phyloP scores from a whole-genome alignment of 169 alveolate genomes.

The Plasmodium knowlesi region DNA sequence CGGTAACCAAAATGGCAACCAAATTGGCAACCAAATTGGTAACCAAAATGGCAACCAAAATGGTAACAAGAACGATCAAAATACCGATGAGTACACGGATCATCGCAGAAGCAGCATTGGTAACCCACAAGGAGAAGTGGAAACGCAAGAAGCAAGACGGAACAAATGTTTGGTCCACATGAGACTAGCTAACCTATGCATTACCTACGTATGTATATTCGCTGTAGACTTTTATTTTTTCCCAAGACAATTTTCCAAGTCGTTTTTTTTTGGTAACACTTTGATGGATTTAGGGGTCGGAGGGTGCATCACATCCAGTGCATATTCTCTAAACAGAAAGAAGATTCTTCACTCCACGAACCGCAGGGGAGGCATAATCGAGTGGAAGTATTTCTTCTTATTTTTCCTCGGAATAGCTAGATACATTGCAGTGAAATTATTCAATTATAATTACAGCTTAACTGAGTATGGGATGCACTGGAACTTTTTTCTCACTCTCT shows the following conservation, averaged over 20 bases:
- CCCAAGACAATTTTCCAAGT: slow-evolving; percentile 57
- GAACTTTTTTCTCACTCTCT: slow-evolving; percentile 48
- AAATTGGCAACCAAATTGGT: no score
- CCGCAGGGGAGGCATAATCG: slow-evolving; percentile 2
- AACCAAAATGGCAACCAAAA: no score
- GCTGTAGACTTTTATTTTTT: slow-evolving; percentile 63
- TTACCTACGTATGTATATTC: slow-evolving; percentile 36
- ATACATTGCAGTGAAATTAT: slow-evolving; percentile 9
- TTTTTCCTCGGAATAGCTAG: slow-evolving; percentile 44
- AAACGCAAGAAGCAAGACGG: background rate
- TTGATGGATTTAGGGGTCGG: slow-evolving; percentile 68
- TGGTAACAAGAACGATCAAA: no score
- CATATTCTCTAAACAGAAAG: slow-evolving; percentile 9
- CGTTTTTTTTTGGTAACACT: slow-evolving; percentile 46
- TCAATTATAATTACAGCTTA: slow-evolving; percentile 27
- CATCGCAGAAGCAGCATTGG: background rate
- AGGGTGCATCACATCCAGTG: slow-evolving; percentile 37
- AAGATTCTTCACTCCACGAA: background rate
- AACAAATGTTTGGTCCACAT: background rate
- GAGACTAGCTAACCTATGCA: slow-evolving; percentile 29
- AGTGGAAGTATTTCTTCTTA: slow-evolving; percentile 23
- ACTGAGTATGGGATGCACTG: slow-evolving; percentile 69
- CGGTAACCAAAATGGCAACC: no score
- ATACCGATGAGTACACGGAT: background rate
- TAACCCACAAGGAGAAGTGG: background rate